Evolutionary conservation across 352 stramenopile genomes (phyloP).

Genomic region (Pythium dissotocum): DNA sequence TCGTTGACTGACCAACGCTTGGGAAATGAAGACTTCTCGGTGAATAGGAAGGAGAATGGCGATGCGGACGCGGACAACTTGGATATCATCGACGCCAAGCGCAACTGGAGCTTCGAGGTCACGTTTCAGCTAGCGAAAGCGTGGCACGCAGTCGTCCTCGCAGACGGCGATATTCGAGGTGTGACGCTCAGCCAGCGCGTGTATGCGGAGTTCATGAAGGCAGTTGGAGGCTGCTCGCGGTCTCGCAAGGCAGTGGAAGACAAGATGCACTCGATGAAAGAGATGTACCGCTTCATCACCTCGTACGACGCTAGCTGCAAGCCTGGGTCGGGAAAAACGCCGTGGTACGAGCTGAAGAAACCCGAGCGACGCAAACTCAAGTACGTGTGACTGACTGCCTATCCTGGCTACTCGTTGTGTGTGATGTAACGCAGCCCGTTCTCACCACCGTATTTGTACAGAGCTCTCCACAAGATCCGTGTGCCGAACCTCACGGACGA

Average conservation of each 20-base stretch:
- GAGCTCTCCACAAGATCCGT: conserved; percentile 40
- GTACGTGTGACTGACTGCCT: conserved; percentile 15
- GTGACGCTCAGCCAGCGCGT: conserved; percentile 52
- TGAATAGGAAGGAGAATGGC: neutral
- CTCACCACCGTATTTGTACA: conserved; percentile 1
- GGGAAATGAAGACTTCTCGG: neutral
- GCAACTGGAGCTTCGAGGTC: conserved; percentile 63
- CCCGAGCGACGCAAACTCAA: conserved; percentile 44
- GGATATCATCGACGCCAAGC: conserved; percentile 41
- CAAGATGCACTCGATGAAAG: conserved; percentile 79
- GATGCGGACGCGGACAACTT: neutral
- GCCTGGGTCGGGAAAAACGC: conserved; percentile 28
- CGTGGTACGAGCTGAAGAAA: conserved; percentile 65
- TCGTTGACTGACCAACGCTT: neutral
- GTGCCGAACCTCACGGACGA: conserved; percentile 51
- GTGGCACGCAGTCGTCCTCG: conserved; percentile 42
- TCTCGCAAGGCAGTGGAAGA: conserved; percentile 68
- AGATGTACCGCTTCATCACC: conserved; percentile 71
- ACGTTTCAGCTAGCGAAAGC: conserved; percentile 57
- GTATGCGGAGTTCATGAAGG: conserved; percentile 52
- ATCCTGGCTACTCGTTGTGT: neutral
- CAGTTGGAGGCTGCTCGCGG: conserved; percentile 44
- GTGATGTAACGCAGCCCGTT: neutral
- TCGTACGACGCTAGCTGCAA: conserved; percentile 41
- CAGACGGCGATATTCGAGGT: conserved; percentile 36